phyloP scores from a whole-genome alignment of 148 eudicot species.

The Gaultheria prostrata region DNA sequence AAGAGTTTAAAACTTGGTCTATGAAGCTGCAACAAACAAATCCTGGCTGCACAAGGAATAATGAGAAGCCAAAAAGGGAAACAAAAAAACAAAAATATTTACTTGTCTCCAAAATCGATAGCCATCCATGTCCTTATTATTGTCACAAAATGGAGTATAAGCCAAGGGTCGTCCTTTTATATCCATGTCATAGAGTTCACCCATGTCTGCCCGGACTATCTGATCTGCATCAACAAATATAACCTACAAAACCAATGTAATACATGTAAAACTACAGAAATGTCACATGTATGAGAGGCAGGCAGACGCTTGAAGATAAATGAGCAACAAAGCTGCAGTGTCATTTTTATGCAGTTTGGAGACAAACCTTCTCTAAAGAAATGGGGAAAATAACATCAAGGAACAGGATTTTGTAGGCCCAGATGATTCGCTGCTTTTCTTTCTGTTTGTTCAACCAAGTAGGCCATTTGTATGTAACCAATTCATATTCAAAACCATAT shows the following conservation, averaged over 20 bases:
- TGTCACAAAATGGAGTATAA: constrained; percentile 96
- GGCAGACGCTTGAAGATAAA: not conserved
- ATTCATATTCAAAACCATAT: constrained; percentile 89
- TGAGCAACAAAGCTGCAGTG: not conserved
- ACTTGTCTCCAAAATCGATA: constrained; percentile 96
- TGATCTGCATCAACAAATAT: constrained; percentile 99
- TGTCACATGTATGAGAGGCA: not conserved
- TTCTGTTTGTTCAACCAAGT: constrained; percentile 95
- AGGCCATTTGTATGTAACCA: constrained; percentile 96
- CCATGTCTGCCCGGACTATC: constrained; percentile 90
- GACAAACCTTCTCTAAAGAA: constrained; percentile 77
- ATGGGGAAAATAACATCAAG: constrained; percentile 97
- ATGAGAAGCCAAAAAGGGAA: not conserved
- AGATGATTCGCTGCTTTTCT: constrained; percentile 91
- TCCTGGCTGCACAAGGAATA: constrained; percentile 3
- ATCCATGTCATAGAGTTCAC: constrained; percentile 99
- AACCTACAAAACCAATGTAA: constrained; percentile 56
- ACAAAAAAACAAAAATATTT: constrained; percentile 17
- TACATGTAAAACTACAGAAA: not conserved
- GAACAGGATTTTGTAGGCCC: constrained; percentile 96
- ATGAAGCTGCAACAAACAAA: not conserved
- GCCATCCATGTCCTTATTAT: constrained; percentile 97
- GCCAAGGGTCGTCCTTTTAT: constrained; percentile 87
- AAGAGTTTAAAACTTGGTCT: not conserved
- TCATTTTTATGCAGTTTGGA: not conserved